Base-by-base conservation (phyloP, 176 grass and related monocot genomes). In the Aechmea fasciata region DNA sequence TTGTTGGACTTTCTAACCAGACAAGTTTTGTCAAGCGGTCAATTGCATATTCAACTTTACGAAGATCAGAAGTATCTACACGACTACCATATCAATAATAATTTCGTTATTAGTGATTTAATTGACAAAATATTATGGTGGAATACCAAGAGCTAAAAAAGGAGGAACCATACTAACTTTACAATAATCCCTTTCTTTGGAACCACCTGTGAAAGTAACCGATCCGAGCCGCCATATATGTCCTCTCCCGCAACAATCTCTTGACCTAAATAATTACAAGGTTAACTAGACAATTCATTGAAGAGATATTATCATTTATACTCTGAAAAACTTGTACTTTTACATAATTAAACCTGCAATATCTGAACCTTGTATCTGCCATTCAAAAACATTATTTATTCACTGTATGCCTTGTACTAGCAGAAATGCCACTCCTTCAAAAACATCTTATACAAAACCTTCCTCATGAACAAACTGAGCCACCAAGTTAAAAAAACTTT, bases 1-100 rank as follows among this genome's bases (percentile, higher is more conserved):
- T 97, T 50, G 94, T 97, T 55, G 94, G 94, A 77, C 94, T 97
- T 73, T 97, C 94, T 76, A 97, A 73, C 94, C 94, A 97, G 41
- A 97, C 89, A 65, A 90, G 77, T 69, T 69, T 97, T 69, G 94
- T 97, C 52, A 54, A 57, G 20, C 82, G 82, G 11, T 86, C 84
- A 73, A 92, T 74, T 83, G 89, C 82, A 73, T 81, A 79, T 65
- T 26, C 48, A n/a, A 87, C 87, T 50, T 92, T 87, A 22, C 66
- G 71, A 69, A 93, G 69, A 62, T 90, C 79, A 6, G 86, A 83
- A 64, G 86, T 97, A 71, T 97, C 85, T 20, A 97, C 84, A 61
- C 94, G 85, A 77, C 94, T 97, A 70, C 29, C 78, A 54, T 19
- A 33, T 13, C 75, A 76, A 41, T 81, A 79, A 73, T 3, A n/a